Base-by-base conservation (phyloP, 2,329 filamentous ascomycete genomes). In the Trichoderma sp. region DNA sequence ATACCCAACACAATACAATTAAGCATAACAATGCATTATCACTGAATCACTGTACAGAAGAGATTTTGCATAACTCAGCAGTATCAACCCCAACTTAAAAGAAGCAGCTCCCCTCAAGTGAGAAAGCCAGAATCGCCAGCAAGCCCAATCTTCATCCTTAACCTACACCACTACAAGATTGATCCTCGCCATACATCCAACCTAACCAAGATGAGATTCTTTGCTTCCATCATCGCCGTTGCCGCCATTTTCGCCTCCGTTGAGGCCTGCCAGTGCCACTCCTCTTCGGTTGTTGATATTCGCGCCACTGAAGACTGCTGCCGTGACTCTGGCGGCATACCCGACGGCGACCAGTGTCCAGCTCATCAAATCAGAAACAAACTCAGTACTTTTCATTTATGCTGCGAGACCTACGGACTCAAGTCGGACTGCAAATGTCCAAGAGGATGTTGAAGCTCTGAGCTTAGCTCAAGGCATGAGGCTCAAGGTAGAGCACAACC, bases 11-110 rank as follows among this genome's bases (percentile, higher is more conserved):
- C 3, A 13, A 21, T 5, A 5, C 14, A 7, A 49, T 46, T 24
- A 11, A 10, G n/a, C 8, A 13, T 8, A 6, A 11, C 1, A 13
- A 24, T 1, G 13, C 0, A 14, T 0, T 5, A 24, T 24, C 46
- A 34, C 4, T 14, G 11, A 34, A 14, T 34, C 11, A 34, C 11
- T 34, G 1, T 5, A 24, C 16, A 24, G 24, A 24, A 10, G 0
- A 13, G 24, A 24, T 7, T 13, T 11, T 21, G 3, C n/a, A 5
- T 8, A 3, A 6, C 4, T 49, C 21, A 2, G 46, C n/a, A 49
- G n/a, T 10, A 24, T 49, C 10, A 49, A 49, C 2, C 0, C 3
- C 8, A 10, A 24, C 3, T 13, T 24, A 49, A 49, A 49, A 13
- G n/a, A 13, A 49, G 8, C n/a, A 4, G 11, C n/a, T 3, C 5